phyloP scores from a whole-genome alignment of 1,139 yeast species.

The Suhomyces bribrorum region DNA sequence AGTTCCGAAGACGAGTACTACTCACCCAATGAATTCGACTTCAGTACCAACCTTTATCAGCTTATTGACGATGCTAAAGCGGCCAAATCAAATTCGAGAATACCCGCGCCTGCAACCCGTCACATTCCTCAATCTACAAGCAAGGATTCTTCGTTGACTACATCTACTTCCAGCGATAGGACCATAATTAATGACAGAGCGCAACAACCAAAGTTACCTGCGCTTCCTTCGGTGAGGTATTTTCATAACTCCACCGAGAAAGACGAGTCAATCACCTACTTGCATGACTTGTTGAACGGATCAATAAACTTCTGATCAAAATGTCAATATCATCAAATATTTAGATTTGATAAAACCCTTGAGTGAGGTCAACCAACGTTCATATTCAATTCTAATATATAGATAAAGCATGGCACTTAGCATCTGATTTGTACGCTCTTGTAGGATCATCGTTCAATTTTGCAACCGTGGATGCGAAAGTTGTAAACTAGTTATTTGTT shows the following conservation, averaged over 20 bases:
- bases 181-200: conserved; percentile 29
- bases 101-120: neutral
- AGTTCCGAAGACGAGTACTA: conserved; percentile 37
- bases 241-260: conserved; percentile 15
- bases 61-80: conserved; percentile 10
- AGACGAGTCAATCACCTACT: conserved; percentile 37
- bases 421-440: too few species aligned
- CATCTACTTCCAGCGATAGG: conserved; percentile 36
- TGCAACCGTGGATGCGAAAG: too few species aligned
- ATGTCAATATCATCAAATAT: too few species aligned
- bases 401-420: too few species aligned
- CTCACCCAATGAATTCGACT: conserved; percentile 32
- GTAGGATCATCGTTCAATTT: too few species aligned
- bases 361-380: too few species aligned
- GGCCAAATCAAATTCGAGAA: neutral
- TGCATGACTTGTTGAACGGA: conserved; percentile 36
- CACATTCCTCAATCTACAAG: conserved; percentile 1
- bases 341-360: too few species aligned
- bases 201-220: conserved; percentile 1
- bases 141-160: conserved; percentile 3
- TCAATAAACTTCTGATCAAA: conserved; percentile 18
- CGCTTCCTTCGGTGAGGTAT: conserved; percentile 57
- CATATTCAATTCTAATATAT: too few species aligned
- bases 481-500: too few species aligned
- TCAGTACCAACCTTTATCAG: conserved; percentile 9